A percentile compares a stretch with the other conserved stretches of the same genome.
Evolutionary conservation across 2,329 filamentous ascomycete genomes (phyloP).

Genomic region (Lachnellula arida): DNA sequence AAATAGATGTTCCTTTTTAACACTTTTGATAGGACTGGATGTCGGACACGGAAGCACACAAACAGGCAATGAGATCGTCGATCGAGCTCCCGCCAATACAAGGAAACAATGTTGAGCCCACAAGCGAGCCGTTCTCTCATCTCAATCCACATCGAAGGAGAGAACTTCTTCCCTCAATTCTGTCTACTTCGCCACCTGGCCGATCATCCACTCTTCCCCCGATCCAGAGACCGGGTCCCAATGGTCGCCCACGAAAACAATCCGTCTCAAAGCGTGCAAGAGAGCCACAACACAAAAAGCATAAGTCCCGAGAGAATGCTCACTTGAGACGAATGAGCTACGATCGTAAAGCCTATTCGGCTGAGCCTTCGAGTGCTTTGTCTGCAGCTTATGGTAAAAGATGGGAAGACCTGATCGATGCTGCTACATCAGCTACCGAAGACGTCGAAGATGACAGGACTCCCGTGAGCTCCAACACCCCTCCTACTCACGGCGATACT

Average conservation of each 20-base stretch:
- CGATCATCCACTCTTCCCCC: constrained; percentile 86
- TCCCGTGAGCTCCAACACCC: constrained; percentile 57
- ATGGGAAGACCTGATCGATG: constrained; percentile 96
- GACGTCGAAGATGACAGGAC: constrained; percentile 87
- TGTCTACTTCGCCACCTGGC: constrained; percentile 76
- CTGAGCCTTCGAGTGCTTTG: constrained; percentile 62
- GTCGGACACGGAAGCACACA: constrained; percentile 64
- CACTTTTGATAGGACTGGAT: constrained; percentile 55
- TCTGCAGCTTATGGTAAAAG: constrained; percentile 69
- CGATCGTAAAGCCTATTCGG: constrained; percentile 78
- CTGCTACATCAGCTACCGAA: constrained; percentile 86
- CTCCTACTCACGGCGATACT: not conserved
- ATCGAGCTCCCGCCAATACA: constrained; percentile 72
- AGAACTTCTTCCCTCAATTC: constrained; percentile 76
- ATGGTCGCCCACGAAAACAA: constrained; percentile 69
- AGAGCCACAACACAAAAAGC: constrained; percentile 74
- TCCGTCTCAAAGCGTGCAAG: constrained; percentile 77
- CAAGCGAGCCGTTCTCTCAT: constrained; percentile 65
- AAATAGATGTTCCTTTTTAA: constrained; percentile 1
- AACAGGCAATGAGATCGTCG: constrained; percentile 55
- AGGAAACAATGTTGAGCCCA: constrained; percentile 44
- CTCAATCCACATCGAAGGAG: constrained; percentile 58
- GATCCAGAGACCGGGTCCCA: constrained; percentile 68
- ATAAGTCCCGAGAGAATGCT: constrained; percentile 65
- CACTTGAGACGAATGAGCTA: constrained; percentile 62